Evolutionary conservation across 345 rosid genomes (phyloP).

Genomic region (Reutealis trisperma): DNA sequence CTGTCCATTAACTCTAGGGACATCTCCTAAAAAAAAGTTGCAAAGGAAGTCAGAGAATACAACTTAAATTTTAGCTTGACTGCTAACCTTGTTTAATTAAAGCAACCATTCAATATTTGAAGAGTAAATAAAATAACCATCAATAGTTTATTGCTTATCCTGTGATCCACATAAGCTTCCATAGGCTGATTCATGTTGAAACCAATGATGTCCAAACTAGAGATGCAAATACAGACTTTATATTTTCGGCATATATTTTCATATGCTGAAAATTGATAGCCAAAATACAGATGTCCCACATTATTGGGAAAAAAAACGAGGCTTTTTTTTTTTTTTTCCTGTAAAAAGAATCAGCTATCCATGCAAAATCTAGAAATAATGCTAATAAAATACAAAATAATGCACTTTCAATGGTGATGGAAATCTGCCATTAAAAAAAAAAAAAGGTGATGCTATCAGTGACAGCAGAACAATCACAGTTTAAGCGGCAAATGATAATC

Average conservation of each 20-base stretch:
- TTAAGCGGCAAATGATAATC: not conserved
- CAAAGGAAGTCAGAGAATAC: constrained; percentile 7
- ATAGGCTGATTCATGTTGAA: not conserved
- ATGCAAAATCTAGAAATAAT: not conserved
- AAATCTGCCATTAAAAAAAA: not conserved
- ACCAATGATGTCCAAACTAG: not conserved
- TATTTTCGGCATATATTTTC: not conserved
- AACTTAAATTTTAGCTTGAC: not conserved
- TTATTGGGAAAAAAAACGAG: not conserved
- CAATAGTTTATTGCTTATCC: not conserved
- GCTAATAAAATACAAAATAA: not conserved
- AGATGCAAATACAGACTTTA: not conserved
- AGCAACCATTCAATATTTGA: not conserved
- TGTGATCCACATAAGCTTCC: not conserved
- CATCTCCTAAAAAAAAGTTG: constrained; percentile 56
- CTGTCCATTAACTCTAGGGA: constrained; percentile 75
- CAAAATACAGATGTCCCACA: not conserved
- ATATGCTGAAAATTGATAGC: not conserved
- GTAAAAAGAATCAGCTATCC: not conserved
- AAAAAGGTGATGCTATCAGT: too few species aligned
- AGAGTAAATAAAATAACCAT: not conserved
- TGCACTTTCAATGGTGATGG: not conserved
- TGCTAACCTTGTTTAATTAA: constrained; percentile 3
- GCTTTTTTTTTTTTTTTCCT: not conserved
- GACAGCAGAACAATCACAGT: too few species aligned